Evolutionary conservation across 129 eudicot species (phyloP).

Genomic region (carrot (Daucus carota)): DH1_v3.0 NC_030385.2:36662501-36663000

Average conservation of each 20-base stretch:
- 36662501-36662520: too few species aligned
- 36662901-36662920: not conserved
- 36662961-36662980: slow-evolving; percentile 1
- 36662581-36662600: too few species aligned
- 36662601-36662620: not conserved
- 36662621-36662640: not conserved
- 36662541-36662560: too few species aligned
- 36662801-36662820: not conserved
- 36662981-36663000: slow-evolving; percentile 8
- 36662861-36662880: not conserved
- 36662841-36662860: not conserved
- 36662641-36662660: not conserved
- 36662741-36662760: not conserved
- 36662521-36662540: too few species aligned
- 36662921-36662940: not conserved
- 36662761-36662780: slow-evolving; percentile 5
- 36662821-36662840: not conserved
- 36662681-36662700: not conserved
- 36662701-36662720: not conserved
- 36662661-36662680: not conserved
- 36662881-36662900: not conserved
- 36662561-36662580: too few species aligned
- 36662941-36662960: not conserved
- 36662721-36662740: not conserved
- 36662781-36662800: slow-evolving; percentile 11